Percentiles rank a stretch among this genome's conserved stretches.
These are phyloP conservation scores for Starmerella sirachaensis DNA, from an alignment of 805 yeast species.

Conservation along the genomic window DNA sequence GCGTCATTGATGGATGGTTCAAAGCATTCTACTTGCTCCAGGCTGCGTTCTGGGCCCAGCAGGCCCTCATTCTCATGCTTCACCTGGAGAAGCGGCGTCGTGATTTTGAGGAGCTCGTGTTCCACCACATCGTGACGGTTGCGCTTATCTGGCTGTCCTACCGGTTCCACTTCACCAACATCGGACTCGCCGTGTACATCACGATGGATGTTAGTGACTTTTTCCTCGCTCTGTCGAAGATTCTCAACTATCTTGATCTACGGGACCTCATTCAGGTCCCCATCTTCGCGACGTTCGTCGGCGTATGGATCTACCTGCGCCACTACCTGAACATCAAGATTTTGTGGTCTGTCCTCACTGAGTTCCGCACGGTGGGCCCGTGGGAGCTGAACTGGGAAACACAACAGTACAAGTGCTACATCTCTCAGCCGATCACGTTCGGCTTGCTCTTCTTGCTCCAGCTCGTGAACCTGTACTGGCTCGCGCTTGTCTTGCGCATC, in stretches of 20 bases:
- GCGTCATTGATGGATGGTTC: slow-evolving; percentile 52
- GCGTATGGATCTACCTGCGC: slow-evolving; percentile 76
- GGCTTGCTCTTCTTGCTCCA: slow-evolving; percentile 67
- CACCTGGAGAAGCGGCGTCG: slow-evolving; percentile 92
- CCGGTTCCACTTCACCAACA: slow-evolving; percentile 91
- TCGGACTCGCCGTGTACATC: slow-evolving; percentile 80
- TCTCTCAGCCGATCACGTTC: slow-evolving; percentile 84
- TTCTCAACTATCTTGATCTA: slow-evolving; percentile 75
- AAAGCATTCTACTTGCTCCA: slow-evolving; percentile 80
- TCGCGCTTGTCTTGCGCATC: slow-evolving; percentile 67
- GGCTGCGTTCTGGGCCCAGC: slow-evolving; percentile 97
- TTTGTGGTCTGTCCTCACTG: slow-evolving; percentile 49
- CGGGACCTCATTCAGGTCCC: slow-evolving; percentile 46
- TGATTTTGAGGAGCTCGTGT: slow-evolving; percentile 79
- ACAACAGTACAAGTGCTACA: slow-evolving; percentile 93
- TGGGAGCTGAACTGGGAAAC: slow-evolving; percentile 71
- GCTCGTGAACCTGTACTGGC: slow-evolving; percentile 79
- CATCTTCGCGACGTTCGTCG: slow-evolving; percentile 55
- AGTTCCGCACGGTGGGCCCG: slow-evolving; percentile 75
- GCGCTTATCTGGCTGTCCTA: slow-evolving; percentile 76
- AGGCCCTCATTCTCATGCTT: slow-evolving; percentile 65
- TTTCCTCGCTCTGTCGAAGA: slow-evolving; percentile 71
- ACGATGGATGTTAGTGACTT: slow-evolving; percentile 96
- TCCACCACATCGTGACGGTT: slow-evolving; percentile 88
- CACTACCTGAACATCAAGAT: slow-evolving; percentile 74